A percentile compares a stretch with the other conserved stretches of the same genome.
phyloP scores from a whole-genome alignment of 805 yeast genomes.

The Tanozyma kutaoensis region DNA sequence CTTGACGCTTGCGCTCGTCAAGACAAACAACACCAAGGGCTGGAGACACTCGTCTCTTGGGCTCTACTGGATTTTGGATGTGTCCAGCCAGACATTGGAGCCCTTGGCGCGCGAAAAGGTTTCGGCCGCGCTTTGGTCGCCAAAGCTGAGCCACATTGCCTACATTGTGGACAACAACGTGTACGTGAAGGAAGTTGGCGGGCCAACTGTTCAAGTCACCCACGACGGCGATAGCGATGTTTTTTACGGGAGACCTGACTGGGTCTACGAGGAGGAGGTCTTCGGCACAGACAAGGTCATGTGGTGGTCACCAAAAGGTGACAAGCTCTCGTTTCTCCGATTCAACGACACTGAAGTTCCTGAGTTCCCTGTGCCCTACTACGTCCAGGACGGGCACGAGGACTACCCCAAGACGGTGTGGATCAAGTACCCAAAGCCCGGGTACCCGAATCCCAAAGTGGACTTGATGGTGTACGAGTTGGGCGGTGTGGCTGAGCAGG shows the following conservation, averaged over 20 bases:
- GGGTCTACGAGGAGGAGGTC: conserved; percentile 93
- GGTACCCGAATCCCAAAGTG: conserved; percentile 63
- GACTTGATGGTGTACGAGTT: conserved; percentile 2
- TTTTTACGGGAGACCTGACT: conserved; percentile 83
- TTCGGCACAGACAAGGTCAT: conserved; percentile 53
- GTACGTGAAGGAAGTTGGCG: conserved; percentile 32
- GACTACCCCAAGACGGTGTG: conserved; percentile 44
- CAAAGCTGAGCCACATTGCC: conserved; percentile 52
- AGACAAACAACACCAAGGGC: conserved; percentile 47
- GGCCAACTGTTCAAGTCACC: conserved; percentile 38
- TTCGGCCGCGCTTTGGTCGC: conserved; percentile 51
- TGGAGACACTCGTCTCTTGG: conserved; percentile 9
- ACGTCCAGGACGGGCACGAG: conserved; percentile 35
- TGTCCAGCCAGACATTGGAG: conserved; percentile 3
- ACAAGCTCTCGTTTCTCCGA: conserved; percentile 47
- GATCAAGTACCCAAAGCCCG: conserved; percentile 65
- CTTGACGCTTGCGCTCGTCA: conserved; percentile 41
- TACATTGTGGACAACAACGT: conserved; percentile 60
- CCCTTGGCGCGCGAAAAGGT: conserved; percentile 5
- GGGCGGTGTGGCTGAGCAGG: not conserved
- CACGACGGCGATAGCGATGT: conserved; percentile 55
- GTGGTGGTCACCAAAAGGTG: conserved; percentile 82
- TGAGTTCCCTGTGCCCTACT: conserved; percentile 62
- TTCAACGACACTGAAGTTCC: conserved; percentile 68
- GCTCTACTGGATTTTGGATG: conserved; percentile 8